phyloP scores from a whole-genome alignment of 208 protist genomes.

The Trichomonas gallinae region DNA sequence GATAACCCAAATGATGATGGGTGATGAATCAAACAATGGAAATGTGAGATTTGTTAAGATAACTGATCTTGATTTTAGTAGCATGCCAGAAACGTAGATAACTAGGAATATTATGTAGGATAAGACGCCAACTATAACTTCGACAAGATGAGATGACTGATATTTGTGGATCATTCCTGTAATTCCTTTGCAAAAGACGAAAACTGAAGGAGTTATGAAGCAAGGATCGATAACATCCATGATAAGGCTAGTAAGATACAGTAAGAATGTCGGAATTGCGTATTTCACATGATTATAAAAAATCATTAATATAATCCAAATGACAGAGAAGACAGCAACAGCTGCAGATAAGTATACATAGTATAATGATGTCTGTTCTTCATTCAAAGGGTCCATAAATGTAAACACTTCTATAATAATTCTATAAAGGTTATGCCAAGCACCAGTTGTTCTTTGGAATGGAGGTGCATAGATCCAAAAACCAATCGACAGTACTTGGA shows the following conservation, averaged over 20 bases:
- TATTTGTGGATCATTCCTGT: too few relatives aligned
- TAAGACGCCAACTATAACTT: too few relatives aligned
- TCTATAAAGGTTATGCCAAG: not conserved
- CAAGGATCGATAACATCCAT: not conserved
- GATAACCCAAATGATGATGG: too few relatives aligned
- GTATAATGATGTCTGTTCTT: not conserved
- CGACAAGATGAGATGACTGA: too few relatives aligned
- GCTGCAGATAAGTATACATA: too few relatives aligned
- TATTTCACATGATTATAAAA: not conserved
- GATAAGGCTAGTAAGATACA: not conserved
- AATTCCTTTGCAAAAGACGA: not conserved
- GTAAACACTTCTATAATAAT: not conserved
- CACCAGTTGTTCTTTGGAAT: not conserved
- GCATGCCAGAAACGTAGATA: too few relatives aligned
- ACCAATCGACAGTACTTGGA: not conserved
- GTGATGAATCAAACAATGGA: too few relatives aligned
- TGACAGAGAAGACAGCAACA: not conserved
- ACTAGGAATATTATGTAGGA: too few relatives aligned
- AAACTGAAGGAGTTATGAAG: not conserved
- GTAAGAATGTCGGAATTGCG: not conserved
- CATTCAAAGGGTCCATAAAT: not conserved
- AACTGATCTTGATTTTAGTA: too few relatives aligned
- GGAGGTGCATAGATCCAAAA: not conserved
- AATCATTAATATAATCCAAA: not conserved
- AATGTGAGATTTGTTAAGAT: too few relatives aligned